Evolutionary conservation across 2,329 filamentous ascomycete genomes (phyloP), one percentile per base, ranked within the genome.

Genomic region (Emmonsia crescens): DNA sequence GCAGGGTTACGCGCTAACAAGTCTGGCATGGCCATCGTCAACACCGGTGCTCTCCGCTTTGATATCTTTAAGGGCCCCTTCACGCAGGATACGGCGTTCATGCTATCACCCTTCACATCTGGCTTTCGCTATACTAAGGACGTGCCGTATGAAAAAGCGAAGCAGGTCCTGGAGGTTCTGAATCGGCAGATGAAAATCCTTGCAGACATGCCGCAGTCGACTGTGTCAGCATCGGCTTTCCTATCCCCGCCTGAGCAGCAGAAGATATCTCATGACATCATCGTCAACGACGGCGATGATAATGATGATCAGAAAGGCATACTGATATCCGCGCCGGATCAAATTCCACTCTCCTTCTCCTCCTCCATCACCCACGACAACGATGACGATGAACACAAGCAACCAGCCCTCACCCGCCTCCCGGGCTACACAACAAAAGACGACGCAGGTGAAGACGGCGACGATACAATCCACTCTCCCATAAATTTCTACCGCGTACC

Each of bases 51-150:
- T 3, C 85, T 99, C 66, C 89, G 94, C 52, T 99, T 97, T 74
- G 94, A 99, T 73, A 89, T 99, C 64, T 96, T 96, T 80, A 85
- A 93, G 73, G 94, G 94, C 0, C 80, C 87, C 0, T 97, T 97
- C 71, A 97, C 94, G 0, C 85, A 85, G 46, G 94, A 99, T 72
- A 88, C 87, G 3, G 90, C 89, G 0, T 97, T 85, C 71, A 87
- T 93, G 46, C 82, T 97, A 33, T 95, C 89, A 9, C 94, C 94
- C 0, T 99, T 99, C 72, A 85, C 84, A 1, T 96, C 88, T 73
- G 84, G 83, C 1, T 88, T 96, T 73, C 80, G 82, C 31, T 91
- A 86, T 67, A 80, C 96, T 59, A 85, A 87, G 60, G 85, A 95
- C 67, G 89, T 99, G 4, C 89, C 92, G 0, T 95, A 91, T 71